Base-by-base conservation (phyloP, 2,329 filamentous ascomycete genomes). In the Coccinonectria pachysandricola region DNA sequence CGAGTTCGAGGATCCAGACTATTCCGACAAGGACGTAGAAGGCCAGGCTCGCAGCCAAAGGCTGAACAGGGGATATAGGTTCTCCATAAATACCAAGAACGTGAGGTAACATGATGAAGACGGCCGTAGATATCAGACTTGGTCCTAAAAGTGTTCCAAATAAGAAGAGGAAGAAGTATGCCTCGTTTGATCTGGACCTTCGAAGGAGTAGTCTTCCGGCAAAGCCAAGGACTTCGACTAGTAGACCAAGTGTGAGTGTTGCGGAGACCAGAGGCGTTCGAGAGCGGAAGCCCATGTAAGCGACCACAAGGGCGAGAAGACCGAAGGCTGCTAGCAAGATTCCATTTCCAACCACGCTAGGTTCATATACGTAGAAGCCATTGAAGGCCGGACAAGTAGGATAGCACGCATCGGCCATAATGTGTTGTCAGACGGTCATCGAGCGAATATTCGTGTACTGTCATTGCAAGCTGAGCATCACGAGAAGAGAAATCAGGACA, bases 81-180 rank as follows among this genome's bases (percentile, higher is more conserved):
- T 58, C 51, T 12, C 65, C 65, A 32, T 68, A 68, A 4, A 68
- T 39, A 6, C 51, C 46, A 18, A 69, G 46, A 12, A 68, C 45
- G 22, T 62, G 62, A 3, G 65, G 64, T 11, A 68, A 43, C 6
- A 62, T 39, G 12, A 57, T 44, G 27, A 62, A 66, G 15, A 66
- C 45, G 14, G 63, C 57, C 8, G 53, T 49, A 8, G 54, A 56
- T 34, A 68, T 54, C 19, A 65, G 48, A 3, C 57, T 60, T 10
- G 65, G 61, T 1, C 64, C 66, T 18, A 65, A 42, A 12, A 61
- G 46, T 2, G 62, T 65, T 11, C 65, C 65, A 8, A 65, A 36
- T 16, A 68, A 42, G 30, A 53, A 65, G 4, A 70, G 36, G 8
- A 55, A 45, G 34, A 67, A 65, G 31, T 48, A 55, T 3, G 45